These are phyloP conservation scores for Mycena filopes DNA, from an alignment of 768 basidiomycete genomes.

Conservation along the genomic window DNA sequence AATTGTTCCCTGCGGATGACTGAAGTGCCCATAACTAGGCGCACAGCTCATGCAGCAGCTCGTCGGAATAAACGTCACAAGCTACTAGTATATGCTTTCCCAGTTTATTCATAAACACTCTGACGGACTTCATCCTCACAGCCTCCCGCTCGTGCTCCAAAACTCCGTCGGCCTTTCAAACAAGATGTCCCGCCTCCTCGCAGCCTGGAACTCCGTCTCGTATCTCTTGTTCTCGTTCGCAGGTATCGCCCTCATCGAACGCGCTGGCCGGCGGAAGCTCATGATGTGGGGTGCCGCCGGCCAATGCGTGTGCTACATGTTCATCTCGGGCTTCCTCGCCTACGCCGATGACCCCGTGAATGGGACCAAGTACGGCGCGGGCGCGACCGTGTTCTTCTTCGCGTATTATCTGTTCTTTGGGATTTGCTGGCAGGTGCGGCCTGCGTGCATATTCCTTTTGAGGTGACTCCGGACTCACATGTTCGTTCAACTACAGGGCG, in stretches of 20 bases:
- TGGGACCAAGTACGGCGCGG: constrained; percentile 52
- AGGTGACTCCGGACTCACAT: not conserved
- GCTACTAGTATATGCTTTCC: constrained; percentile 53
- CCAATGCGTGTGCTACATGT: constrained; percentile 58
- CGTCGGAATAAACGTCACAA: constrained; percentile 62
- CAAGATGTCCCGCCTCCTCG: constrained; percentile 58
- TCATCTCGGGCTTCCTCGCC: constrained; percentile 55
- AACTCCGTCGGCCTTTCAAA: constrained; percentile 64
- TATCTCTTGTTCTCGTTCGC: constrained; percentile 60
- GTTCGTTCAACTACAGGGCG: constrained; percentile 44
- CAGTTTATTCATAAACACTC: not conserved
- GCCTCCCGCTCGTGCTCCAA: constrained; percentile 59
- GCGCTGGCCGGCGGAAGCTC: constrained; percentile 57
- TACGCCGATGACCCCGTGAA: constrained; percentile 43
- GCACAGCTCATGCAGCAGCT: constrained; percentile 66
- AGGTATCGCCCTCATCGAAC: constrained; percentile 59
- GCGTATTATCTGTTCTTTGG: constrained; percentile 63
- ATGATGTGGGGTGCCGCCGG: constrained; percentile 67
- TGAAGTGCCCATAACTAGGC: constrained; percentile 38
- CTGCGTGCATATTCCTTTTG: no score
- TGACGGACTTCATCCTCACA: constrained; percentile 19
- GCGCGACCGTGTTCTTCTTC: constrained; percentile 61
- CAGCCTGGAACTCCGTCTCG: constrained; percentile 62
- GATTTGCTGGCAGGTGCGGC: constrained; percentile 64
- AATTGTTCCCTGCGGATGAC: not conserved